Evolutionary conservation across 106 monocot genomes (phyloP).

Genomic region (Dendrobium officinale): DNA sequence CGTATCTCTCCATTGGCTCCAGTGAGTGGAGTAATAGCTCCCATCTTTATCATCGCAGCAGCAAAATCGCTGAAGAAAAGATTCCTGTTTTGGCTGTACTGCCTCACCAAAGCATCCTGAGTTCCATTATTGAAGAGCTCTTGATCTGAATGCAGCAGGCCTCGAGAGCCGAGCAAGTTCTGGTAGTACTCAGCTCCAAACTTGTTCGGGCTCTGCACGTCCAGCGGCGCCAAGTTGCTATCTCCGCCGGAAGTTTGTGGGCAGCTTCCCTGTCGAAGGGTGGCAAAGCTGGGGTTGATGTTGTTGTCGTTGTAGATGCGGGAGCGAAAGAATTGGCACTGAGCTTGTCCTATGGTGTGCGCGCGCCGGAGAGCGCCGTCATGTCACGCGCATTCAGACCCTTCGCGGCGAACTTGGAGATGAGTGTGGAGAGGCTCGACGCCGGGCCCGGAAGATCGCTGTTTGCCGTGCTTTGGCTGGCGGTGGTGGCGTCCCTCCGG

Average conservation of each 20-base stretch:
- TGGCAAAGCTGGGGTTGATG: slow-evolving; percentile 15
- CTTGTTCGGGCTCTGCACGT: slow-evolving; percentile 14
- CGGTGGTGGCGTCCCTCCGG: slow-evolving; percentile 19
- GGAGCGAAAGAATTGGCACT: slow-evolving; percentile 15
- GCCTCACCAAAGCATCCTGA: slow-evolving; percentile 23
- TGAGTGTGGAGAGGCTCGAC: slow-evolving; percentile 3
- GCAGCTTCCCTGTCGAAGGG: slow-evolving; percentile 25
- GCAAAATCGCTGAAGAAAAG: slow-evolving; percentile 47
- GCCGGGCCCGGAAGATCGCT: slow-evolving; percentile 15
- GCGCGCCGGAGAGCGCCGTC: slow-evolving; percentile 37
- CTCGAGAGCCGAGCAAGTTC: slow-evolving; percentile 35
- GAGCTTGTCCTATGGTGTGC: slow-evolving; percentile 33
- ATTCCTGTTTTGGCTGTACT: slow-evolving; percentile 24
- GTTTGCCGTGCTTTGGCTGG: slow-evolving; percentile 23
- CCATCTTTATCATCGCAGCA: slow-evolving; percentile 52
- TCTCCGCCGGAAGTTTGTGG: slow-evolving; percentile 24
- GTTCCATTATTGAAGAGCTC: slow-evolving; percentile 47
- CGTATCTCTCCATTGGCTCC: slow-evolving; percentile 53
- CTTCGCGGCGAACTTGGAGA: slow-evolving; percentile 16
- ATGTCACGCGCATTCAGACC: slow-evolving; percentile 28
- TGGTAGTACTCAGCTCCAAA: slow-evolving; percentile 42
- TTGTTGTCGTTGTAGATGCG: slow-evolving; percentile 34
- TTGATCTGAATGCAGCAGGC: slow-evolving; percentile 60
- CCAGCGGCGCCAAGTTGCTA: slow-evolving; percentile 43
- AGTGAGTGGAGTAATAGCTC: slow-evolving; percentile 46